Base-by-base conservation (phyloP, 2,329 filamentous ascomycete species). In the Fusarium redolens region DNA sequence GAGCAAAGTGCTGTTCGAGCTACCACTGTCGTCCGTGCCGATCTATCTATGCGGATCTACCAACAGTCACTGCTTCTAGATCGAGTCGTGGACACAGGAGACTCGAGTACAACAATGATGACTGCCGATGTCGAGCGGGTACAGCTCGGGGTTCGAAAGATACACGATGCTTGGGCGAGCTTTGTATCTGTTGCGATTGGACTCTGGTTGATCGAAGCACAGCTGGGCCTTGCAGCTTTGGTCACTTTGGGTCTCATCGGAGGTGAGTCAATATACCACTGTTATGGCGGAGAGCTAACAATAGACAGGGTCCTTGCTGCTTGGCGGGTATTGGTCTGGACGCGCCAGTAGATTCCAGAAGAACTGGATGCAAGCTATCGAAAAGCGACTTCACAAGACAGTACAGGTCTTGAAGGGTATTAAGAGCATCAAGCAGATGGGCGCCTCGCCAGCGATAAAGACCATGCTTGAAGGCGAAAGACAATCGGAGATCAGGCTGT, bases 141-240 rank as follows among this genome's bases (percentile, higher is more conserved):
- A 6, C 33, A 51, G 28, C 45, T 40, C 5, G 57, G 57, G 15
- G 45, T 51, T 3, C 45, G 57, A 1, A 60, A 60, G 25, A 22
- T 60, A 38, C 57, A 60, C 2, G 57, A 60, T 7, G 45, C 44
- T 10, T 60, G 57, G 57, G 57, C 57, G 4, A 52, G 57, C 47
- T 33, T 60, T 0, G 33, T 52, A 4, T 30, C 45, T 3, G 57
- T 60, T 1, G 45, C 25, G 0, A 38, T 60, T 13, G 57, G 44
- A 7, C 33, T 60, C 1, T 60, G 57, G 57, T 9, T 60, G 5
- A 51, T 60, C 2, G 25, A 52, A 28, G 31, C 14, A 5, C 31
- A 51, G 28, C 11, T 51, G 0, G 43, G 33, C 3, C 33, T 60
- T 14, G n/a, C 57, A 17, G 33, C 50, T 0, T 13, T 54, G 18